Evolutionary conservation across 257 asterid species (phyloP), one percentile per base, ranked within the genome.

Genomic region (Fraxinus pennsylvanica): DNA sequence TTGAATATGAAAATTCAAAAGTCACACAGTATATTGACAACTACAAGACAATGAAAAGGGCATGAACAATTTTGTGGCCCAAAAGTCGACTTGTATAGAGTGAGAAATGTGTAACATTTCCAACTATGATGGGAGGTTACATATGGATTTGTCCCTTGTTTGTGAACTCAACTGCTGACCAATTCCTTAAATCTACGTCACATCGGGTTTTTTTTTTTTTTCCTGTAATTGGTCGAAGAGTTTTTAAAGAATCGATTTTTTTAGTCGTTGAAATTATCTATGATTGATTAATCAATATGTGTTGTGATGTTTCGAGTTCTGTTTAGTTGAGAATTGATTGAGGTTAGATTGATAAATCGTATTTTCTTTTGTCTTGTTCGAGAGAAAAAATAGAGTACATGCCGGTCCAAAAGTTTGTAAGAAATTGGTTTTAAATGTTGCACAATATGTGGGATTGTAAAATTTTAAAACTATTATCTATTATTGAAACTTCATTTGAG

Each of bases 141-240:
- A 21, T 21, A 22, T 61, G 27, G 68, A 8, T 61, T 61, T 61
- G 65, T 54, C 68, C 68, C 30, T n/a, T 0, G 14, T 59, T 8
- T n/a, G 68, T 22, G 13, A 21, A 61, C 30, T 61, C 68, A 61
- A 61, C 68, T 61, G 68, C 68, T 61, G 29, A 61, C 68, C 68
- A 22, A 6, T 59, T n/a, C 68, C 32, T 30, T 30, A 59, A 17
- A 17, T 59, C 1, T 59, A 38, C 2, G 67, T 59, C 67, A 59
- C 27, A 6, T 5, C 17, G 66, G 1, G 5, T 57, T 54, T 38
- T 6, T 7, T 7, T 6, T 7, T 7, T 6, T 35, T 5, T 35
- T 5, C 1, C 5, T 54, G 1, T 57, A 21, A n/a, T 5, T 57
- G 30, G 30, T 19, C 3, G 21, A 14, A 59, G 67, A 15, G 19